A percentile compares a stretch with the other conserved stretches of the same genome.
phyloP scores from a whole-genome alignment of 148 eudicot species.

The Nyssa sinensis region DNA sequence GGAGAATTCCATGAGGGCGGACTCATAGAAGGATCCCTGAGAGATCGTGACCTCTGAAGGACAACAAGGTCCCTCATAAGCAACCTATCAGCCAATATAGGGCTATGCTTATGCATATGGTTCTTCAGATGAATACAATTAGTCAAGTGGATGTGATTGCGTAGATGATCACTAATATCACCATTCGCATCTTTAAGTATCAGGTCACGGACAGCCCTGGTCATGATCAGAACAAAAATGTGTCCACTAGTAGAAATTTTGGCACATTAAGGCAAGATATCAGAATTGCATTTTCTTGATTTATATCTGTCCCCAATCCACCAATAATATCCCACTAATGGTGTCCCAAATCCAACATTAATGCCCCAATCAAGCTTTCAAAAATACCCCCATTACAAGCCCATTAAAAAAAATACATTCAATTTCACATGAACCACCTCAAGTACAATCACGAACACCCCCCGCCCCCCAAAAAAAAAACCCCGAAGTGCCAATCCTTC shows the following conservation, averaged over 20 bases:
- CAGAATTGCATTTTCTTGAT: constrained; percentile 45
- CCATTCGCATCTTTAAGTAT: constrained; percentile 82
- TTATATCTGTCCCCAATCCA: constrained; percentile 12
- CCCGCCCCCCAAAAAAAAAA: no score
- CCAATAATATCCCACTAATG: constrained; percentile 3
- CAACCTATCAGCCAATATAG: constrained; percentile 59
- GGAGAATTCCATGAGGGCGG: constrained; percentile 84
- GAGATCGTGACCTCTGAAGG: constrained; percentile 83
- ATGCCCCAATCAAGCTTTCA: constrained; percentile 17
- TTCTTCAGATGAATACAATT: constrained; percentile 95
- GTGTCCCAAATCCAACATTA: constrained; percentile 1
- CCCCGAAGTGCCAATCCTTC: constrained; percentile 1
- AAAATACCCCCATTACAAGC: not conserved
- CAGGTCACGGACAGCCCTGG: constrained; percentile 66
- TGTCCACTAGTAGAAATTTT: constrained; percentile 21
- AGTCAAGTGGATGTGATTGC: constrained; percentile 90
- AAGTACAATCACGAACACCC: constrained; percentile 17
- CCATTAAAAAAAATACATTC: not conserved
- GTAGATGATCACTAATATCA: constrained; percentile 70
- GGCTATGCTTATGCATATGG: constrained; percentile 93
- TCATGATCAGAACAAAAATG: constrained; percentile 55
- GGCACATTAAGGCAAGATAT: constrained; percentile 30
- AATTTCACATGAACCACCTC: constrained; percentile 1
- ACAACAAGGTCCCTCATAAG: constrained; percentile 82
- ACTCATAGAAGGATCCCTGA: constrained; percentile 89